A percentile compares a stretch with the other conserved stretches of the same genome.
phyloP scores from a whole-genome alignment of 129 eudicot species.

The Flaveria robusta region DNA sequence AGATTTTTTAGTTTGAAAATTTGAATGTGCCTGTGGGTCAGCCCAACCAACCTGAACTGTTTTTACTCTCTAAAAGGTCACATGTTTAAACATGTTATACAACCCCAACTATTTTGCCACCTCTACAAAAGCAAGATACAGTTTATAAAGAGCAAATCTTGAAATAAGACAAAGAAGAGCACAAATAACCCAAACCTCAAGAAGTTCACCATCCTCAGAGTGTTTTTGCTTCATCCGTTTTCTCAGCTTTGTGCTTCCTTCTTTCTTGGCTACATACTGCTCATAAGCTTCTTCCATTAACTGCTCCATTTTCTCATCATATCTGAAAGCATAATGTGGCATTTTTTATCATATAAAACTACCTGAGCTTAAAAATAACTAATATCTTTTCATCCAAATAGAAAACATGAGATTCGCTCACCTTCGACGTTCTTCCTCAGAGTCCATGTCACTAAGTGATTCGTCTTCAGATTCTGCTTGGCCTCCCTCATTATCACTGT shows the following conservation, averaged over 20 bases:
- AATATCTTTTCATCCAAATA: background rate
- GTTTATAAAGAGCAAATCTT: background rate
- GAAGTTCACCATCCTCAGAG: slow-evolving; percentile 54
- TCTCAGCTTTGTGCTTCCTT: slow-evolving; percentile 79
- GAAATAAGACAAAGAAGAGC: background rate
- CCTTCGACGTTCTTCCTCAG: slow-evolving; percentile 83
- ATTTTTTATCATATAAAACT: slow-evolving; percentile 6
- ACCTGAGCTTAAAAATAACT: background rate
- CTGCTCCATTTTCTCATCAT: slow-evolving; percentile 71
- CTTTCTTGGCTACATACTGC: slow-evolving; percentile 53
- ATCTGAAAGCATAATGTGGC: slow-evolving; percentile 43
- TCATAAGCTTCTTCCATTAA: slow-evolving; percentile 85
- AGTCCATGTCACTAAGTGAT: slow-evolving; percentile 68
- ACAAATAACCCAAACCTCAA: slow-evolving; percentile 48
- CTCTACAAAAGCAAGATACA: background rate
- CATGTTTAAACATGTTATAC: background rate
- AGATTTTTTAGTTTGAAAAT: background rate
- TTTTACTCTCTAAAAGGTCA: background rate
- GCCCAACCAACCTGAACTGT: background rate
- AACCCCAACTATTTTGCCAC: background rate
- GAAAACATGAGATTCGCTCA: slow-evolving; percentile 8
- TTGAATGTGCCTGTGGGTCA: background rate
- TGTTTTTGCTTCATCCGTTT: slow-evolving; percentile 66
- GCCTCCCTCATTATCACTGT: slow-evolving; percentile 61
- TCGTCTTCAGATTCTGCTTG: slow-evolving; percentile 41